Base-by-base conservation (phyloP, 805 yeast genomes). In the Barnettozyma wickerhamii region DNA sequence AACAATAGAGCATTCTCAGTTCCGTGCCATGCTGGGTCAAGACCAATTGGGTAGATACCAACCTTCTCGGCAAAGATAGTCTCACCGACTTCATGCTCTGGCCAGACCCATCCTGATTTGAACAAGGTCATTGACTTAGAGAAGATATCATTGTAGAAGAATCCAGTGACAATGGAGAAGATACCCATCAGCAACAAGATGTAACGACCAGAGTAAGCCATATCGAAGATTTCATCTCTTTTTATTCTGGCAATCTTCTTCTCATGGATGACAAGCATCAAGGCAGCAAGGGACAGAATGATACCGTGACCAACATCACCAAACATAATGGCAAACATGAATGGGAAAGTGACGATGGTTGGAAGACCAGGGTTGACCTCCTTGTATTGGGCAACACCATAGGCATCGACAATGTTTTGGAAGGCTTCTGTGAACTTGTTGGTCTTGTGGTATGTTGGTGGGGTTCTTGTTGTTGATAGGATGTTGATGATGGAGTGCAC, bases 311-410 rank as follows among this genome's bases (percentile, higher is more conserved):
- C 99, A 43, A 90, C 61, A 67, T 93, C 99, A 72, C 99, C 99
- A 72, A 93, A 93, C 99, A 93, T 93, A 53, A 93, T 84, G 31
- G 99, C 98, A 67, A 93, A 93, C 95, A 93, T 85, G 63, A 93
- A 93, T 23, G 99, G 99, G 69, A 93, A 93, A 0, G 99, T 93
- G 19, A 93, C 83, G 35, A 88, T 77, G 1, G 99, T 90, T 10
- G 99, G 91, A 50, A 93, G 71, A 42, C 95, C 99, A 2, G 99
- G 96, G 62, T 93, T 93, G 29, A 93, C 91, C 64, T 93, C 99
- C 52, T 88, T 81, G 66, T 93, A 93, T 7, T 89, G 77, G 10
- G 96, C 93, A 43, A 88, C 72, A 55, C 98, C 99, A 64, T 93
- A 93, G 5, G 97, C 93, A 63, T 93, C 98, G 57, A 87, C 85